A percentile compares a stretch with the other conserved stretches of the same genome.
phyloP scores from a whole-genome alignment of 768 basidiomycete species.

The Amanita thiersii region DNA sequence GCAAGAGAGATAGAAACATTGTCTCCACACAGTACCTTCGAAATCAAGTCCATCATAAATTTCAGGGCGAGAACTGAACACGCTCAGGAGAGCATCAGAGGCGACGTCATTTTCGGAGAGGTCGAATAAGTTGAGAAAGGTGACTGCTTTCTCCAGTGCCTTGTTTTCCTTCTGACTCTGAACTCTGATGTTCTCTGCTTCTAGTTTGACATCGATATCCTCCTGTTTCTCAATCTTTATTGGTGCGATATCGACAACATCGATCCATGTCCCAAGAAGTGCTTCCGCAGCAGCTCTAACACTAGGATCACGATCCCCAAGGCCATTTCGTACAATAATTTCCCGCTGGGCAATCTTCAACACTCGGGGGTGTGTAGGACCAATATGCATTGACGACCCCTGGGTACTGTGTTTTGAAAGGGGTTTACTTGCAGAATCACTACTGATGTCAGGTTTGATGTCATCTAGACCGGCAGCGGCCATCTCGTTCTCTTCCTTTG shows the following conservation, averaged over 20 bases:
- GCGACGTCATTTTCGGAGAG: constrained; percentile 51
- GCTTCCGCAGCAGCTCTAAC: constrained; percentile 68
- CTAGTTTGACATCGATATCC: constrained; percentile 13
- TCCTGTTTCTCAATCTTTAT: constrained; percentile 26
- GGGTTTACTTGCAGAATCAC: background rate
- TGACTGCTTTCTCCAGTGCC: constrained; percentile 26
- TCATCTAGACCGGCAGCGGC: background rate
- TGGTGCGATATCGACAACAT: constrained; percentile 33
- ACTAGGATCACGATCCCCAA: constrained; percentile 74
- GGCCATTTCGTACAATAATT: constrained; percentile 68
- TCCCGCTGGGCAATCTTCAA: constrained; percentile 71
- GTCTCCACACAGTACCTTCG: constrained; percentile 33
- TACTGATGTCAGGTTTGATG: constrained; percentile 1
- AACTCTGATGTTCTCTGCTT: constrained; percentile 4
- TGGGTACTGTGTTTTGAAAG: background rate
- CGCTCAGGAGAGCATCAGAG: constrained; percentile 63
- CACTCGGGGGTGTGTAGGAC: constrained; percentile 53
- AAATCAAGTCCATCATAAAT: constrained; percentile 66
- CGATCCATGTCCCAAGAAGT: constrained; percentile 72
- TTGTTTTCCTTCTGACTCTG: constrained; percentile 6
- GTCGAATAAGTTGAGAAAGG: constrained; percentile 54
- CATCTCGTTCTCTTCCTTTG: constrained; percentile 4
- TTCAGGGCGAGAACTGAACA: constrained; percentile 60
- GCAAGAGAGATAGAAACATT: background rate
- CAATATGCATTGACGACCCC: constrained; percentile 22